Conservation (phyloP, 2,329 filamentous ascomycete genomes). For the Paecilomyces sp. region DNA sequence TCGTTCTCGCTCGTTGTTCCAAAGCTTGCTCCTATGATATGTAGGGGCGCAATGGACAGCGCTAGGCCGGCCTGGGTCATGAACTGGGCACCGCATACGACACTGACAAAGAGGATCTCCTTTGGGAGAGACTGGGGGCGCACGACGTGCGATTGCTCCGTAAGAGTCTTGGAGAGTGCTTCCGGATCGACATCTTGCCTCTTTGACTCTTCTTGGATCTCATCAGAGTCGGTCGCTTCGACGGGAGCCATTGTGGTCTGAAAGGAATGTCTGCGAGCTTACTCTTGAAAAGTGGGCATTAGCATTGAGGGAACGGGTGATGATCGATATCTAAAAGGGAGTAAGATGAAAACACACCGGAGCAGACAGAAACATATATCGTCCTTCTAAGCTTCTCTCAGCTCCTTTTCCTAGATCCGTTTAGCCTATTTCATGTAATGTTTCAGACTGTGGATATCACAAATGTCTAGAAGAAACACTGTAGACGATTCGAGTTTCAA, state of each 20-base stretch:
- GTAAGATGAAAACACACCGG: too few relatives aligned
- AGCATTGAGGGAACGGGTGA: background rate
- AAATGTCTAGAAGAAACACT: background rate
- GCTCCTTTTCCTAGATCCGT: too few relatives aligned
- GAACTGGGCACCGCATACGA: conserved; percentile 31
- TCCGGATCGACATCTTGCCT: conserved; percentile 6
- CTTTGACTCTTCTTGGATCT: conserved; percentile 2
- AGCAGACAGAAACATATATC: too few relatives aligned
- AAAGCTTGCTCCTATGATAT: conserved; percentile 43
- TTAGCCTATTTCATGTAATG: too few relatives aligned
- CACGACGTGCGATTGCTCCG: conserved; percentile 8
- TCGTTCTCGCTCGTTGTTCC: conserved; percentile 35
- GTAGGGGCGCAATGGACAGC: conserved; percentile 42
- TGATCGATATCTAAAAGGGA: background rate
- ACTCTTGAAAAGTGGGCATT: background rate
- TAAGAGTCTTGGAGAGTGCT: conserved; percentile 8
- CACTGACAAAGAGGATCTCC: conserved; percentile 26
- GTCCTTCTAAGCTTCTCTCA: too few relatives aligned
- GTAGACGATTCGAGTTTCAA: background rate
- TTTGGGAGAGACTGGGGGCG: conserved; percentile 10
- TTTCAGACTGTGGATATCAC: too few relatives aligned
- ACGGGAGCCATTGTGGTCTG: background rate
- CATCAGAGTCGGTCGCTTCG: background rate
- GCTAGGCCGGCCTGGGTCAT: conserved; percentile 45
- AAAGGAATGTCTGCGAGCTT: background rate